Conservation (phyloP, 306 rosid species). For the Sesbania bispinosa region DNA sequence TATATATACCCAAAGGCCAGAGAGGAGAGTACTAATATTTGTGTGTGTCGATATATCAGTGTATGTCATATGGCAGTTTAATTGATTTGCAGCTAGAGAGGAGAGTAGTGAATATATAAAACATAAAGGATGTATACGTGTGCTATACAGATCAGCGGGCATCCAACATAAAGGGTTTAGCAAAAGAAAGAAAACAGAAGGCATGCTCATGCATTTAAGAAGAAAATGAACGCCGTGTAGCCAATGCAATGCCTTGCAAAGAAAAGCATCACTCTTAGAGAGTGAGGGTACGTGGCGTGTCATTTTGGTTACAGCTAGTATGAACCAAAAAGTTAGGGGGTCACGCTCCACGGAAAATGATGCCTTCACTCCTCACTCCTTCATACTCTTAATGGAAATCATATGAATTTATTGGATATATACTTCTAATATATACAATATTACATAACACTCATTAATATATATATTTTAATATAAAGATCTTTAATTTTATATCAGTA, state of each 20-base stretch:
- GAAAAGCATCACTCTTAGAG: background rate
- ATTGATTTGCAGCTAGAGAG: background rate
- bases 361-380: constrained; percentile 23
- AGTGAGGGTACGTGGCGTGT: constrained; percentile 51
- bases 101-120: background rate
- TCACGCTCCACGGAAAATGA: constrained; percentile 52
- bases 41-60: too few relatives aligned
- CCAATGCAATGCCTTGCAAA: background rate
- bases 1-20: too few relatives aligned
- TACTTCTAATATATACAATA: background rate
- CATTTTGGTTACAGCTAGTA: constrained; percentile 52
- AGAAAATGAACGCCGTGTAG: constrained; percentile 36
- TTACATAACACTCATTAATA: too few relatives aligned
- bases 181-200: background rate
- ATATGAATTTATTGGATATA: background rate
- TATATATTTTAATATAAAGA: too few relatives aligned
- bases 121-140: background rate
- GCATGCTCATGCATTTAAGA: constrained; percentile 18
- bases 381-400: background rate
- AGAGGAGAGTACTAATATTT: too few relatives aligned
- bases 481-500: too few relatives aligned
- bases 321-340: constrained; percentile 39
- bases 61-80: too few relatives aligned
- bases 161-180: background rate
- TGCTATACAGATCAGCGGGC: background rate